Conservation (phyloP, 306 rosid genomes). For the Vachellia collinsii region DNA sequence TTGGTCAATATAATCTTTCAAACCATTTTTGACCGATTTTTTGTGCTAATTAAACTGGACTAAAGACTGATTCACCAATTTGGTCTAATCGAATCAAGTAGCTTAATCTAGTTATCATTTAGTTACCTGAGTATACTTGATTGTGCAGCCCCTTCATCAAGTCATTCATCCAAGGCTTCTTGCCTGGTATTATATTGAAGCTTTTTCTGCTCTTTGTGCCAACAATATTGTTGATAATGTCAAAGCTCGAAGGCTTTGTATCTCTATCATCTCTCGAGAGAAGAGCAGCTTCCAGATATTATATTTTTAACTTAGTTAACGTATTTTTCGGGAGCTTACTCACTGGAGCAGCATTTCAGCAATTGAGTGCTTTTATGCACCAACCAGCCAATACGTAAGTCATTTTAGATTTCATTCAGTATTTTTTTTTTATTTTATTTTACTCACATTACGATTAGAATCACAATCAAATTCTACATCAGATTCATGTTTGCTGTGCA, state of each 20-base stretch:
- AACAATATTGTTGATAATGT: slow-evolving; percentile 89
- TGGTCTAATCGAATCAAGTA: not conserved
- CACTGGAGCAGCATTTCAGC: slow-evolving; percentile 85
- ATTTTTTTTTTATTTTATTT: not conserved
- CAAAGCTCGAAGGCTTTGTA: slow-evolving; percentile 88
- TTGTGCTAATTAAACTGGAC: not conserved
- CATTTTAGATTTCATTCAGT: slow-evolving; percentile 20
- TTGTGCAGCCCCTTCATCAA: slow-evolving; percentile 69
- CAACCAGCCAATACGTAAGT: slow-evolving; percentile 76
- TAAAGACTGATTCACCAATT: not conserved
- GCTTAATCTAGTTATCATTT: slow-evolving; percentile 12
- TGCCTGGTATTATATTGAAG: slow-evolving; percentile 93
- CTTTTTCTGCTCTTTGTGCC: slow-evolving; percentile 93
- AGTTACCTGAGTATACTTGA: slow-evolving; percentile 29
- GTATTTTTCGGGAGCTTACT: slow-evolving; percentile 89
- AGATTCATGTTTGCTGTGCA: slow-evolving; percentile 19
- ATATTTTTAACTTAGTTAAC: slow-evolving; percentile 79
- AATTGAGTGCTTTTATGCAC: slow-evolving; percentile 66
- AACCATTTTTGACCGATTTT: not conserved
- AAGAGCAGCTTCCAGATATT: slow-evolving; percentile 87
- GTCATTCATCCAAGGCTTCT: slow-evolving; percentile 80
- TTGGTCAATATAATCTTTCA: not conserved
- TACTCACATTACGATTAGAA: slow-evolving; percentile 11
- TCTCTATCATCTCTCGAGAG: slow-evolving; percentile 85
- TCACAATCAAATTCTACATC: slow-evolving; percentile 9